A percentile compares a stretch with the other conserved stretches of the same genome.
phyloP scores from a whole-genome alignment of 2,329 filamentous ascomycete genomes.

The Epichloe sylvatica region DNA sequence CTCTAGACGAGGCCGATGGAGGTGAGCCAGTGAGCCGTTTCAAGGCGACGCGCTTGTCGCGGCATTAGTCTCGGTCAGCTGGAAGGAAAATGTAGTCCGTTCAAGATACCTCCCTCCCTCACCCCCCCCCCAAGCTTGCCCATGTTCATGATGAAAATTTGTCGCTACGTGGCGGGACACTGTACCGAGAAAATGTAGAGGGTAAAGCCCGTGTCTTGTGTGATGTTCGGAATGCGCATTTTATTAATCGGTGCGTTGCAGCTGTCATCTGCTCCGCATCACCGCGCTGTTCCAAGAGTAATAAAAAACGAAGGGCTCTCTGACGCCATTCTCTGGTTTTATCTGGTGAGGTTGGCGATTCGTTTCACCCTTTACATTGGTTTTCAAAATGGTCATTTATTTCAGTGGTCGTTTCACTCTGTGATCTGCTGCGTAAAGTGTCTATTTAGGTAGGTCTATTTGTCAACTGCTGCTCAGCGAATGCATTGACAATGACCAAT shows the following conservation, averaged over 20 bases:
- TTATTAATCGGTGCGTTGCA: constrained; percentile 41
- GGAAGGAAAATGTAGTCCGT: background rate
- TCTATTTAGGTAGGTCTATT: no score
- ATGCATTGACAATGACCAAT: no score
- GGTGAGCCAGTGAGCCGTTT: constrained; percentile 57
- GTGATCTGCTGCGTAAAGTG: no score
- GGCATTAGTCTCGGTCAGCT: constrained; percentile 22
- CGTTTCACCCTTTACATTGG: constrained; percentile 50
- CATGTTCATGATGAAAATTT: background rate
- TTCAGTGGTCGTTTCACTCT: no score
- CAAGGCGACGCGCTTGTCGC: constrained; percentile 53
- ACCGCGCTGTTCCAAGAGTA: constrained; percentile 42
- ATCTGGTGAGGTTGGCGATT: constrained; percentile 39
- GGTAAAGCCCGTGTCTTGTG: background rate
- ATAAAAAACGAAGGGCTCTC: constrained; percentile 40
- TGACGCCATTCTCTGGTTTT: constrained; percentile 32
- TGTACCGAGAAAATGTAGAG: constrained; percentile 5
- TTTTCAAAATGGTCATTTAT: background rate
- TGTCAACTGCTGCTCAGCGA: no score
- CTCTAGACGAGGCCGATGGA: constrained; percentile 53
- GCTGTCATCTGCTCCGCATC: constrained; percentile 40
- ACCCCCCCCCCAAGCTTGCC: background rate
- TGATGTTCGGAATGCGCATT: constrained; percentile 16
- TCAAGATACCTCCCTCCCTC: background rate
- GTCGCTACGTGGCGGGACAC: background rate